Conservation (phyloP, 2,329 filamentous ascomycete genomes). For the Sarocladium strictum region DNA sequence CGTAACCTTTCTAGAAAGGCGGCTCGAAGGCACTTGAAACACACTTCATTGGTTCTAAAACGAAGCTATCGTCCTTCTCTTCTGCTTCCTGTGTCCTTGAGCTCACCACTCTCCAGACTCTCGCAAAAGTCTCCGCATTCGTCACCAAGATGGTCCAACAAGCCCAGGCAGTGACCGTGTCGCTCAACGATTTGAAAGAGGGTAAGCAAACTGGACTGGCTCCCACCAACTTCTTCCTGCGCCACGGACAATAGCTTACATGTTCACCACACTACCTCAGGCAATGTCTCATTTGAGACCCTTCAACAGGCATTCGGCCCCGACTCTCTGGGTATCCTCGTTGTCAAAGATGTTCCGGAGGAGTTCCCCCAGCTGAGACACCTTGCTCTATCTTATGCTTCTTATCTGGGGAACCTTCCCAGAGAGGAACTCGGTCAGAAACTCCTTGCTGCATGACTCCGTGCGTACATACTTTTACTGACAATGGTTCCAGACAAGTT, state of each 20-base stretch:
- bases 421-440: constrained; percentile 60
- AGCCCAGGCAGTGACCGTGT: constrained; percentile 54
- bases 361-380: constrained; percentile 67
- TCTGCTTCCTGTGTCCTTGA: background rate
- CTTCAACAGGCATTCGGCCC: constrained; percentile 83
- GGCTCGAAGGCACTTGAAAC: no score
- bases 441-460: no score
- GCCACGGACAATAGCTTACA: constrained; percentile 11
- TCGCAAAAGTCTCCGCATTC: no score
- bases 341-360: constrained; percentile 79
- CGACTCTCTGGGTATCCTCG: constrained; percentile 81
- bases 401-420: constrained; percentile 79
- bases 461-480: constrained; percentile 9
- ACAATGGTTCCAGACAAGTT: constrained; percentile 38
- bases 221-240: background rate
- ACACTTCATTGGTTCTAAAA: no score
- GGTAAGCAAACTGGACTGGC: constrained; percentile 33
- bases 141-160: constrained; percentile 16
- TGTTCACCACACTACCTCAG: constrained; percentile 36
- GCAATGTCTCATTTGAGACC: constrained; percentile 59
- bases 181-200: constrained; percentile 52
- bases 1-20: background rate
- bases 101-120: background rate
- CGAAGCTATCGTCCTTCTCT: background rate
- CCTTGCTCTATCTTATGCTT: constrained; percentile 76